A percentile compares a stretch with the other conserved stretches of the same genome.
phyloP scores from a whole-genome alignment of 2,329 filamentous ascomycete genomes.

The Alternaria sp. region DNA sequence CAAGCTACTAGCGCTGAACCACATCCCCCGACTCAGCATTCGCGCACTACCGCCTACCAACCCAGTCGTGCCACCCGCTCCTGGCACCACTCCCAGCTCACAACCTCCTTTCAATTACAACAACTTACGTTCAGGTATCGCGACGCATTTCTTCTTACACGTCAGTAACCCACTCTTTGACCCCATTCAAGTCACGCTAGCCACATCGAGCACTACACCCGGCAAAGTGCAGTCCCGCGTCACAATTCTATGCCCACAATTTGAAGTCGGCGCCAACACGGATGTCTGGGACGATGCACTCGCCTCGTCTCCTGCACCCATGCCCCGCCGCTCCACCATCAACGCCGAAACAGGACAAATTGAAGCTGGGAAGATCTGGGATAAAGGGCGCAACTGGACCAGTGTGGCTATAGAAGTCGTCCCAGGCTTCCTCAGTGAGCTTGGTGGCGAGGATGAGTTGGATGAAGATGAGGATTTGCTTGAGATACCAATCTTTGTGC shows the following conservation, averaged over 20 bases:
- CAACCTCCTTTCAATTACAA: constrained; percentile 55
- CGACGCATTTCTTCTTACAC: constrained; percentile 83
- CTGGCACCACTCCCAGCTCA: constrained; percentile 36
- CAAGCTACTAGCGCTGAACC: constrained; percentile 81
- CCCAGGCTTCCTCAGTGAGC: constrained; percentile 56
- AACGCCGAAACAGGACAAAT: constrained; percentile 54
- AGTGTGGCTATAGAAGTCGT: constrained; percentile 92
- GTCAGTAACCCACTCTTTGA: constrained; percentile 96
- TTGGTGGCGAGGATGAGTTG: constrained; percentile 33
- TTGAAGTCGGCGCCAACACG: constrained; percentile 94
- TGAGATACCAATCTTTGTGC: constrained; percentile 94
- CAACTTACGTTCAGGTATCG: constrained; percentile 58
- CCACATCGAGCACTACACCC: constrained; percentile 68
- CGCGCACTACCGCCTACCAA: constrained; percentile 63
- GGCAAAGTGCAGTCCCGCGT: constrained; percentile 66
- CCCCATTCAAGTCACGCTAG: constrained; percentile 83
- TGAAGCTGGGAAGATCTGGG: constrained; percentile 96
- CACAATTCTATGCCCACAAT: constrained; percentile 92
- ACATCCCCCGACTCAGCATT: constrained; percentile 84
- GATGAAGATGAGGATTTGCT: constrained; percentile 70
- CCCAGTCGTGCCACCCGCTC: constrained; percentile 58
- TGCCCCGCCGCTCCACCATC: constrained; percentile 36
- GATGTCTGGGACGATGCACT: constrained; percentile 93
- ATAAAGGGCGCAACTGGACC: constrained; percentile 91
- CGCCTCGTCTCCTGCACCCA: constrained; percentile 54